Conservation (phyloP, 129 eudicot genomes). For the Dittrichia graveolens region DNA sequence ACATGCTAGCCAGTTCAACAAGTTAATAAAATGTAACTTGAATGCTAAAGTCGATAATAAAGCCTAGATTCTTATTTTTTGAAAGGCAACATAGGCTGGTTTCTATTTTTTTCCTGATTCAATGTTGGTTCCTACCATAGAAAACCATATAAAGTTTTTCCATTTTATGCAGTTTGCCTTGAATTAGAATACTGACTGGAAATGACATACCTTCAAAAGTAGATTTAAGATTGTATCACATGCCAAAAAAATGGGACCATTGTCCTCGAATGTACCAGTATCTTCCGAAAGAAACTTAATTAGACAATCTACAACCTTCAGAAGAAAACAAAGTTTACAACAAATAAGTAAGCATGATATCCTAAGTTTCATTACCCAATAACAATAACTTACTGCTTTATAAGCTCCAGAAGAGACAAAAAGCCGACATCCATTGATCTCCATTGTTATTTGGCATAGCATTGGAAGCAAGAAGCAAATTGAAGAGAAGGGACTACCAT, state of each 20-base stretch:
- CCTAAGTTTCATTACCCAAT: background rate
- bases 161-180: too few relatives aligned
- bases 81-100: too few relatives aligned
- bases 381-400: slow-evolving; percentile 57
- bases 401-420: slow-evolving; percentile 69
- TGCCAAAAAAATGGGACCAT: slow-evolving; percentile 72
- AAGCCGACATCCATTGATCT: slow-evolving; percentile 58
- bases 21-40: too few relatives aligned
- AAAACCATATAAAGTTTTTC: too few relatives aligned
- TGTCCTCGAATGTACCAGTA: slow-evolving; percentile 44
- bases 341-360: slow-evolving; percentile 4
- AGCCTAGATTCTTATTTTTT: too few relatives aligned
- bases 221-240: slow-evolving; percentile 87
- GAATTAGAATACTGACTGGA: background rate
- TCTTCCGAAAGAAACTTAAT: slow-evolving; percentile 49
- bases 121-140: too few relatives aligned
- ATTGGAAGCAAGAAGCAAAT: slow-evolving; percentile 91
- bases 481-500: slow-evolving; percentile 65
- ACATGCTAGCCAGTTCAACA: too few relatives aligned
- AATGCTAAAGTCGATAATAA: too few relatives aligned
- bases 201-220: slow-evolving; percentile 61
- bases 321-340: background rate
- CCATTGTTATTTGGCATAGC: slow-evolving; percentile 89
- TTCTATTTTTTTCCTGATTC: too few relatives aligned
- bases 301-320: slow-evolving; percentile 73